A percentile compares a stretch with the other conserved stretches of the same genome.
Conservation (phyloP, 2,329 filamentous ascomycete species). For the Sclerotinia borealis region DNA sequence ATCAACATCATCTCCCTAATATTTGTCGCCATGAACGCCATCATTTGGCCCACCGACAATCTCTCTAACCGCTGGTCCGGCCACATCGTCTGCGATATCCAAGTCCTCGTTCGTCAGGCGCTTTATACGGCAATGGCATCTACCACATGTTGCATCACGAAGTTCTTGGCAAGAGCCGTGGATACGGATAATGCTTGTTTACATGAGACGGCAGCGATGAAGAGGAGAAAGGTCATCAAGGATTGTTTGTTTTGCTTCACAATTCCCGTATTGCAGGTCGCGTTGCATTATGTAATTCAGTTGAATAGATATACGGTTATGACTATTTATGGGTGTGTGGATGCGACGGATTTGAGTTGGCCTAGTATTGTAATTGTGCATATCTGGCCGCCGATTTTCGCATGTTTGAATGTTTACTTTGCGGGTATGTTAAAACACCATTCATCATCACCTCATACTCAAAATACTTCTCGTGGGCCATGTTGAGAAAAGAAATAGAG, state of each 20-base stretch:
- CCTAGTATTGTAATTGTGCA: constrained; percentile 46
- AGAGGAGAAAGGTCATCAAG: constrained; percentile 40
- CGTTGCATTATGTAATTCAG: constrained; percentile 55
- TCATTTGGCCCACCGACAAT: constrained; percentile 59
- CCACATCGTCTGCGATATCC: constrained; percentile 55
- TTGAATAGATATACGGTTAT: constrained; percentile 51
- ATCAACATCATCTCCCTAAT: constrained; percentile 53
- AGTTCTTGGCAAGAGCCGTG: constrained; percentile 53
- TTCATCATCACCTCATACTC: too few relatives aligned
- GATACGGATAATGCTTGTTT: constrained; percentile 51
- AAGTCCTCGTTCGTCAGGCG: constrained; percentile 52
- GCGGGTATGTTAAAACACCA: constrained; percentile 54
- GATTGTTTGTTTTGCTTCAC: constrained; percentile 51
- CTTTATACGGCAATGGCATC: constrained; percentile 46
- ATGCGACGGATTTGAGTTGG: constrained; percentile 51
- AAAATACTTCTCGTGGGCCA: too few relatives aligned
- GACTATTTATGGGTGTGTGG: constrained; percentile 53
- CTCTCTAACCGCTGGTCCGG: constrained; percentile 50
- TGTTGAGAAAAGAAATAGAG: too few relatives aligned
- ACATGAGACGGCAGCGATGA: constrained; percentile 42
- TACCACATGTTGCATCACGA: constrained; percentile 51
- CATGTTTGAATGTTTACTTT: constrained; percentile 48
- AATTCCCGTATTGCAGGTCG: constrained; percentile 49
- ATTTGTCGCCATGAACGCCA: constrained; percentile 53
- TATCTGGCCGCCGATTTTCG: constrained; percentile 51